Evolutionary conservation across 2,329 filamentous ascomycete genomes (phyloP).

Genomic region (Botryosphaeria dothidea): DNA sequence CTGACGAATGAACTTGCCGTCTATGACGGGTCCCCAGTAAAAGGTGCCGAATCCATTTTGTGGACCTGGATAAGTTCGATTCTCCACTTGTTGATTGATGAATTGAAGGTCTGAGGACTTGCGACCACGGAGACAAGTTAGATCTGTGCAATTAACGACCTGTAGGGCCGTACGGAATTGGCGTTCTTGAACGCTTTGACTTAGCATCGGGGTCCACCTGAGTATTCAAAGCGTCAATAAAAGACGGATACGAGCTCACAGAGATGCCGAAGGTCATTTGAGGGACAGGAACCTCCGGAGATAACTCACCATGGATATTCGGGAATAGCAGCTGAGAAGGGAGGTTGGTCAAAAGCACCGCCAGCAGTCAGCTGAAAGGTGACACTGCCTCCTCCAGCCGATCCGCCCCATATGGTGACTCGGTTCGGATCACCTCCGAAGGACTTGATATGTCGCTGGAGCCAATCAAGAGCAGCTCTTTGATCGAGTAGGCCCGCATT

Average conservation of each 20-base stretch:
- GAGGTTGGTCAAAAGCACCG: slow-evolving; percentile 37
- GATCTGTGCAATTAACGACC: slow-evolving; percentile 23
- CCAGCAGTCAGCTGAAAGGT: slow-evolving; percentile 41
- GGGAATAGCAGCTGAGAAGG: slow-evolving; percentile 45
- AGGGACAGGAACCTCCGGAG: too few species aligned
- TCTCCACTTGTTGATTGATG: slow-evolving; percentile 32
- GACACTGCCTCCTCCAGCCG: slow-evolving; percentile 62
- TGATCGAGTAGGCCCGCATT: slow-evolving; percentile 68
- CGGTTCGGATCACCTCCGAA: slow-evolving; percentile 58
- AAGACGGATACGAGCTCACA: too few species aligned
- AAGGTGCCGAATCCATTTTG: slow-evolving; percentile 38
- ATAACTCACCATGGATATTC: slow-evolving; percentile 34
- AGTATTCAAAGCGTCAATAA: too few species aligned
- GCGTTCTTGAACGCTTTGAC: slow-evolving; percentile 26
- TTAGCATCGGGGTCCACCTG: neutral
- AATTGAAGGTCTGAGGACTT: slow-evolving; percentile 31
- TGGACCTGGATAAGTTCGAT: slow-evolving; percentile 17
- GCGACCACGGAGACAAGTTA: slow-evolving; percentile 32
- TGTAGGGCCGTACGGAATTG: slow-evolving; percentile 32
- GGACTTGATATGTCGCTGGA: slow-evolving; percentile 56
- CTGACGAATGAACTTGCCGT: slow-evolving; percentile 41
- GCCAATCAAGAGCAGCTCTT: slow-evolving; percentile 61
- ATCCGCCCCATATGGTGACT: slow-evolving; percentile 63
- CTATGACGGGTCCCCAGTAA: slow-evolving; percentile 44
- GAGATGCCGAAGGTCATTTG: too few species aligned